Evolutionary conservation across 371 early-diverging fungal genomes (phyloP).

Genomic region (Apophysomyces trapeziformis): DNA sequence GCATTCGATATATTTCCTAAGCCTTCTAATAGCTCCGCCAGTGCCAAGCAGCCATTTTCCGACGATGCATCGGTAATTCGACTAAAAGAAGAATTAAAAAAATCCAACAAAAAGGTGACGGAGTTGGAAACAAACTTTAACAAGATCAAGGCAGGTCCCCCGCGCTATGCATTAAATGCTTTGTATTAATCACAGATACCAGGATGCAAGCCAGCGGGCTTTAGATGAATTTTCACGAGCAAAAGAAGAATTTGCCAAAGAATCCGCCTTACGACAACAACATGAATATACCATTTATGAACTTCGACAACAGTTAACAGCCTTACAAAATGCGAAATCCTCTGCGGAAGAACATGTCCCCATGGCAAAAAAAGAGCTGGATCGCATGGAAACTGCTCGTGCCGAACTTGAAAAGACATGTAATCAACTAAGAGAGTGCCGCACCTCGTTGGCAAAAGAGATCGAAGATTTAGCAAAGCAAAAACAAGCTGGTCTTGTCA

Average conservation of each 20-base stretch:
- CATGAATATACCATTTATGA: constrained; percentile 37
- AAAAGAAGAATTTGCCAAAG: constrained; percentile 49
- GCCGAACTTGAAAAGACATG: constrained; percentile 41
- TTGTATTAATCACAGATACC: constrained; percentile 2
- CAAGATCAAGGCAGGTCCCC: constrained; percentile 36
- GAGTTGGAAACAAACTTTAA: constrained; percentile 35
- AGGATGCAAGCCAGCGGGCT: constrained; percentile 43
- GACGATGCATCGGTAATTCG: constrained; percentile 18
- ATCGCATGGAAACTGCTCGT: constrained; percentile 32
- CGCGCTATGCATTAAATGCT: background rate
- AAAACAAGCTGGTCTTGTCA: constrained; percentile 40
- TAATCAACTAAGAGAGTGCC: constrained; percentile 35
- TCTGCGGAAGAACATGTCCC: constrained; percentile 4
- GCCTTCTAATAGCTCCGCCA: constrained; percentile 20
- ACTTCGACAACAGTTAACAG: constrained; percentile 33
- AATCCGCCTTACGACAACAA: constrained; percentile 37
- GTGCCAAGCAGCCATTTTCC: constrained; percentile 9
- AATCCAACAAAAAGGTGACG: constrained; percentile 25
- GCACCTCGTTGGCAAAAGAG: constrained; percentile 33
- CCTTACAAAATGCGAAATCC: constrained; percentile 28
- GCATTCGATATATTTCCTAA: constrained; percentile 24
- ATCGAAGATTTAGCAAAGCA: constrained; percentile 37
- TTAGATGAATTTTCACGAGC: constrained; percentile 46
- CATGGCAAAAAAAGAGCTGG: constrained; percentile 31
- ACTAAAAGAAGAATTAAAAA: constrained; percentile 34